Conservation (phyloP, 139 green algal genomes). For the Trebouxia sp. region DNA sequence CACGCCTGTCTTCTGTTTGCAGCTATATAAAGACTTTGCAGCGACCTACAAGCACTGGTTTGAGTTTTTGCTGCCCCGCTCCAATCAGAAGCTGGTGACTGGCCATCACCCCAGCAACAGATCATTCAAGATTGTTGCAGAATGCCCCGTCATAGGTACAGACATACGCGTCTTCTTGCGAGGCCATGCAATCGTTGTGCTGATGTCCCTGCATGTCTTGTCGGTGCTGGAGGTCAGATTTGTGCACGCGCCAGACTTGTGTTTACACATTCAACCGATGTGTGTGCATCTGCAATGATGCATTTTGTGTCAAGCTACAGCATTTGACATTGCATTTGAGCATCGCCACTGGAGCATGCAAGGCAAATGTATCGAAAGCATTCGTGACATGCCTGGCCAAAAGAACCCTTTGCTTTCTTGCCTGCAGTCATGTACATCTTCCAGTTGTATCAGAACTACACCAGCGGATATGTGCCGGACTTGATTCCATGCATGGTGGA, state of each 20-base stretch:
- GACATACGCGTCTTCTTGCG: not conserved
- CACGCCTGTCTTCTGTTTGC: no score
- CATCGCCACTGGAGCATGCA: no score
- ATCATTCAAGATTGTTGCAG: slow-evolving; percentile 88
- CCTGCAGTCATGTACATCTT: slow-evolving; percentile 80
- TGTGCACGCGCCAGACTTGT: no score
- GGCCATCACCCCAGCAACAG: slow-evolving; percentile 43
- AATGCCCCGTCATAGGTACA: slow-evolving; percentile 79
- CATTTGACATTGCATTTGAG: no score
- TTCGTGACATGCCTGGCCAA: no score
- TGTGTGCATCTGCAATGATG: no score
- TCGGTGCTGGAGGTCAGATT: not conserved
- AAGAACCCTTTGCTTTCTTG: not conserved
- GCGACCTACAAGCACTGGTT: slow-evolving; percentile 44
- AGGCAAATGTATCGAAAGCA: no score
- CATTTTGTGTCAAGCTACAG: no score
- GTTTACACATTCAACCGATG: no score
- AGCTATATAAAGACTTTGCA: slow-evolving; percentile 55
- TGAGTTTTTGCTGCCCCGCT: slow-evolving; percentile 1
- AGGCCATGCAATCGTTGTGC: slow-evolving; percentile 34
- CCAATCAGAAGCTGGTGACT: not conserved
- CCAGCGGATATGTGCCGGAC: slow-evolving; percentile 4
- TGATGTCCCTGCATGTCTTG: no score
- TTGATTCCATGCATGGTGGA: slow-evolving; percentile 65
- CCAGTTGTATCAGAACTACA: slow-evolving; percentile 65